Conservation (phyloP, 2,329 filamentous ascomycete genomes). For the Erysiphe pulchra region DNA sequence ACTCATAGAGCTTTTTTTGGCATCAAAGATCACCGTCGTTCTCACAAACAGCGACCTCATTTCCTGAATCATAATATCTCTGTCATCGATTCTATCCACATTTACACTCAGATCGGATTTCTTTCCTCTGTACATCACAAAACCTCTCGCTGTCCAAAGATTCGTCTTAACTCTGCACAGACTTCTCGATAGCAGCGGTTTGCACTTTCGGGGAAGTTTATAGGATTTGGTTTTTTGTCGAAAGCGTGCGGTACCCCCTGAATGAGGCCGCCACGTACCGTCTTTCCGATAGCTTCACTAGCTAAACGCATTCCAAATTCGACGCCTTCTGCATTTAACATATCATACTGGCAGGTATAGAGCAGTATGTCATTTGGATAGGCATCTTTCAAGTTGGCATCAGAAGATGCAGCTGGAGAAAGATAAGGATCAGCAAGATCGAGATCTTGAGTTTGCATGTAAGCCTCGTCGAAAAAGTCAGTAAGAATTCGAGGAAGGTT, state of each 20-base stretch:
- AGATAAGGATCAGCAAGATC: slow-evolving; percentile 26
- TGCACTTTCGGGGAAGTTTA: slow-evolving; percentile 15
- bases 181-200: slow-evolving; percentile 12
- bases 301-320: slow-evolving; percentile 32
- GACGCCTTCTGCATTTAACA: slow-evolving; percentile 34
- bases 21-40: too few species aligned
- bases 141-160: slow-evolving; percentile 6
- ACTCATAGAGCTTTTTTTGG: too few species aligned
- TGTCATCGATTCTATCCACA: too few species aligned
- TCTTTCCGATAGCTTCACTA: slow-evolving; percentile 22
- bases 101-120: too few species aligned
- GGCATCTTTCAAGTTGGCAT: slow-evolving; percentile 20
- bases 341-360: slow-evolving; percentile 38
- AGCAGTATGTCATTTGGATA: slow-evolving; percentile 28
- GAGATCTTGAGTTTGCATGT: slow-evolving; percentile 20
- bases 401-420: slow-evolving; percentile 29
- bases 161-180: slow-evolving; percentile 9
- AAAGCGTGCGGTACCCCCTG: slow-evolving; percentile 34
- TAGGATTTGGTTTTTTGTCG: slow-evolving; percentile 39
- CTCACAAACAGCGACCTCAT: too few species aligned
- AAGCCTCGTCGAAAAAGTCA: slow-evolving; percentile 35
- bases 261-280: slow-evolving; percentile 31
- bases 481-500: slow-evolving; percentile 31
- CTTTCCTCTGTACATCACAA: too few species aligned
- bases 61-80: too few species aligned